Base-by-base conservation (phyloP, 257 asterid species). In the Primulina huaijiensis region DNA sequence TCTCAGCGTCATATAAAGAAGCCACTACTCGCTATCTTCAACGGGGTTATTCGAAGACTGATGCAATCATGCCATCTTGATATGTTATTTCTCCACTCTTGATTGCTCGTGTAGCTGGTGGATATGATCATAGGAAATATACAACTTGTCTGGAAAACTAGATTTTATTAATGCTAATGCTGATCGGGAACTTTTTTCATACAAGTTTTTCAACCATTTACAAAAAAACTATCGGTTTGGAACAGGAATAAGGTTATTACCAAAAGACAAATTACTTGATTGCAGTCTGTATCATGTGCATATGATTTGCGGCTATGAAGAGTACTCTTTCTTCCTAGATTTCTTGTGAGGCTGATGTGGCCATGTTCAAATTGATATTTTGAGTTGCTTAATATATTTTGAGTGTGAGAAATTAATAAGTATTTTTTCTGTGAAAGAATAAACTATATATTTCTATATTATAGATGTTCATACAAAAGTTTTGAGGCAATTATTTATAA, bases 31-130 rank as follows among this genome's bases (percentile, higher is more conserved):
- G 6, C 55, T 7, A 46, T 3, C 55, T 46, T 46, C 55, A 46
- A 46, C 19, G 55, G 55, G 19, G 16, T 40, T 8, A 2, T 10
- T 9, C 11, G 52, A 40, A 40, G 52, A 11, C 7, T 19, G 19
- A 46, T 14, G 19, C 55, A 30, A 35, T 60, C 21, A 75, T 62
- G 81, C 75, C 75, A 46, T 46, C 55, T 46, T 46, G 19, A 46
- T 14, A 40, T 10, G 17, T 11, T 40, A 16, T 40, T 40, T 12
- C 55, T 46, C 55, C 7, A 1, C 55, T 14, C 53, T 12, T 43
- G 5, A 0, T 43, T 3, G 53, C n/a, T 43, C 19, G n/a, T 40
- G 19, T 46, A 46, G 55, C 55, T 14, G n/a, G 53, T 11, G 53
- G 55, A 14, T 14, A 46, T 46, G 19, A 46, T 46, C 55, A 46